Evolutionary conservation across 768 basidiomycete genomes (phyloP).

Genomic region (Tulasnella sp.): DNA sequence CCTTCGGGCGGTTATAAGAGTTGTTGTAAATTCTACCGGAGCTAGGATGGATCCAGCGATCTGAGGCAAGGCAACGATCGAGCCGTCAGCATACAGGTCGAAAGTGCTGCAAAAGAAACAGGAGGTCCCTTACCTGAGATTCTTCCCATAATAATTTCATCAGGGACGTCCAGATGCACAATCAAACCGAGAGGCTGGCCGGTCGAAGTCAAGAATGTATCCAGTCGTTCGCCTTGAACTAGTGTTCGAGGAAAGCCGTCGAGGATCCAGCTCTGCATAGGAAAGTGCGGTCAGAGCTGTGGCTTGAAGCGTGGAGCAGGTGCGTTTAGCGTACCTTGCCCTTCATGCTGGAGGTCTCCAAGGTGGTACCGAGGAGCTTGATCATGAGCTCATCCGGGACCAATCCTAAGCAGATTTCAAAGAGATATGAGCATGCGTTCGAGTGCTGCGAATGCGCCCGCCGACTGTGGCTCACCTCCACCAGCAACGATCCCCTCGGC

Average conservation of each 20-base stretch:
- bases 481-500: conserved; percentile 79
- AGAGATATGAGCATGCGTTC: not conserved
- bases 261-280: conserved; percentile 78
- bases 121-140: conserved; percentile 57
- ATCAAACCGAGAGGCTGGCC: conserved; percentile 71
- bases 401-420: conserved; percentile 45
- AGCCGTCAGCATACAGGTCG: not conserved
- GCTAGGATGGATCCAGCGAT: conserved; percentile 86
- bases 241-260: conserved; percentile 93
- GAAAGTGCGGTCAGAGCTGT: not conserved
- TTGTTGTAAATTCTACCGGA: conserved; percentile 91
- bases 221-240: conserved; percentile 78
- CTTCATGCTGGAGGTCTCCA: conserved; percentile 52
- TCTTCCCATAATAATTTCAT: conserved; percentile 79
- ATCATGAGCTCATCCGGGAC: conserved; percentile 81
- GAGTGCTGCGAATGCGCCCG: not conserved
- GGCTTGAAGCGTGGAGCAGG: not conserved
- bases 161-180: conserved; percentile 86
- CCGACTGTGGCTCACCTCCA: conserved; percentile 52
- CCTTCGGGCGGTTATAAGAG: conserved; percentile 82
- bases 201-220: conserved; percentile 67
- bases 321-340: conserved; percentile 56
- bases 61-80: conserved; percentile 42
- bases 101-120: not conserved
- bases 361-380: conserved; percentile 73